A percentile compares a stretch with the other conserved stretches of the same genome.
phyloP scores from a whole-genome alignment of 352 stramenopile genomes.

The Phytopythium cucurbitacearum region DNA sequence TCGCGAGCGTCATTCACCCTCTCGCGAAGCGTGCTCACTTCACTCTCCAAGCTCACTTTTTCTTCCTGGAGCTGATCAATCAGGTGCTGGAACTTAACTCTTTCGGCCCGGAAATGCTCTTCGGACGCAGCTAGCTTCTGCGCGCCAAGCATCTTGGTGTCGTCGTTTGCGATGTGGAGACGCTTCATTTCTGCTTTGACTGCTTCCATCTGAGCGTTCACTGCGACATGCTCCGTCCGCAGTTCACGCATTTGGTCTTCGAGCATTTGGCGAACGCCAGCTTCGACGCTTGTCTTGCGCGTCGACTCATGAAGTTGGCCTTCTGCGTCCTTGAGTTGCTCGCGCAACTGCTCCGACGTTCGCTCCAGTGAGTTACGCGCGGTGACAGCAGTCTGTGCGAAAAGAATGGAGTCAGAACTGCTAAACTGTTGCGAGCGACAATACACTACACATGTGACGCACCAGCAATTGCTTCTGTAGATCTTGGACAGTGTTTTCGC shows the following conservation, averaged over 20 bases:
- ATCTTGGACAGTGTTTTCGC: conserved; percentile 35
- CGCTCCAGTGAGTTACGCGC: conserved; percentile 1
- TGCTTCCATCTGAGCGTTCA: conserved; percentile 79
- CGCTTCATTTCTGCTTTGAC: conserved; percentile 69
- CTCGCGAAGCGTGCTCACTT: conserved; percentile 59
- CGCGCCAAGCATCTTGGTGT: conserved; percentile 31
- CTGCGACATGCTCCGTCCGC: conserved; percentile 65
- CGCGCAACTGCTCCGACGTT: conserved; percentile 25
- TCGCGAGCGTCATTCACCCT: conserved; percentile 47
- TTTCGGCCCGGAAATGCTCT: conserved; percentile 35
- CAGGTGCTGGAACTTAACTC: conserved; percentile 24
- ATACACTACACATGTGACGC: conserved; percentile 2
- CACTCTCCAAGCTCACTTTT: conserved; percentile 72
- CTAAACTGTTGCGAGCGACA: background rate
- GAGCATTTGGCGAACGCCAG: conserved; percentile 63
- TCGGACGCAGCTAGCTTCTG: conserved; percentile 28
- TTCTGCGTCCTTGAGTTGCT: conserved; percentile 44
- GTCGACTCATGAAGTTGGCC: conserved; percentile 43
- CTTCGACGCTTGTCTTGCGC: conserved; percentile 55
- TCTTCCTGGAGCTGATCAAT: conserved; percentile 66
- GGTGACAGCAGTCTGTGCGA: conserved; percentile 1
- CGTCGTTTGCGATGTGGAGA: conserved; percentile 30
- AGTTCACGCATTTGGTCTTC: conserved; percentile 69
- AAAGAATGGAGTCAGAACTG: conserved; percentile 3
- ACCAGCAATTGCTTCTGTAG: conserved; percentile 49